Conservation (phyloP, 2,329 filamentous ascomycete species). For the Alternaria arborescens region DNA sequence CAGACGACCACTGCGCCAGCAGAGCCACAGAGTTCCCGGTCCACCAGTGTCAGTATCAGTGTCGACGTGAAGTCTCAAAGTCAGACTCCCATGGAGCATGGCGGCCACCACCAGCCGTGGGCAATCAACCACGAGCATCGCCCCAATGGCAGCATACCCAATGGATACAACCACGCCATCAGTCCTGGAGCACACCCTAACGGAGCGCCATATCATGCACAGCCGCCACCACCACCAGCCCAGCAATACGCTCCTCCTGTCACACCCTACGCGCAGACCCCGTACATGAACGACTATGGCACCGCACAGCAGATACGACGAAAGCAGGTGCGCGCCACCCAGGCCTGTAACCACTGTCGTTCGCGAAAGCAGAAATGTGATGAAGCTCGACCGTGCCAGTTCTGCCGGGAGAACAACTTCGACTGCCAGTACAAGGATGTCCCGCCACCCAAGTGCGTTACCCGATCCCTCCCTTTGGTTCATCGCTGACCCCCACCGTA, state of each 20-base stretch:
- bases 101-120: conserved; percentile 44
- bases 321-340: conserved; percentile 51
- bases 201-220: conserved; percentile 44
- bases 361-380: conserved; percentile 54
- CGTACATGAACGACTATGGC: conserved; percentile 44
- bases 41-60: conserved; percentile 37
- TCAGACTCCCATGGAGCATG: conserved; percentile 47
- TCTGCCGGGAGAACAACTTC: conserved; percentile 85
- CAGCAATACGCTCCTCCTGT: conserved; percentile 44
- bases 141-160: conserved; percentile 42
- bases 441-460: conserved; percentile 82
- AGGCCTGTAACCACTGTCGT: conserved; percentile 71
- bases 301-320: conserved; percentile 37
- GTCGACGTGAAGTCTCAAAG: conserved; percentile 41
- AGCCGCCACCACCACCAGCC: conserved; percentile 37
- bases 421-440: conserved; percentile 91
- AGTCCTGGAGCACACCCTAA: conserved; percentile 39
- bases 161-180: conserved; percentile 44
- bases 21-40: conserved; percentile 35
- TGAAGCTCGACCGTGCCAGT: conserved; percentile 54
- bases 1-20: conserved; percentile 35
- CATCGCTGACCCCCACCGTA: conserved; percentile 32
- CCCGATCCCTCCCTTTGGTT: neutral
- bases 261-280: conserved; percentile 34
- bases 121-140: conserved; percentile 45